Evolutionary conservation across 2,329 filamentous ascomycete species (phyloP), one percentile per base, ranked within the genome.

Genomic region (Elsinoe australis): DNA sequence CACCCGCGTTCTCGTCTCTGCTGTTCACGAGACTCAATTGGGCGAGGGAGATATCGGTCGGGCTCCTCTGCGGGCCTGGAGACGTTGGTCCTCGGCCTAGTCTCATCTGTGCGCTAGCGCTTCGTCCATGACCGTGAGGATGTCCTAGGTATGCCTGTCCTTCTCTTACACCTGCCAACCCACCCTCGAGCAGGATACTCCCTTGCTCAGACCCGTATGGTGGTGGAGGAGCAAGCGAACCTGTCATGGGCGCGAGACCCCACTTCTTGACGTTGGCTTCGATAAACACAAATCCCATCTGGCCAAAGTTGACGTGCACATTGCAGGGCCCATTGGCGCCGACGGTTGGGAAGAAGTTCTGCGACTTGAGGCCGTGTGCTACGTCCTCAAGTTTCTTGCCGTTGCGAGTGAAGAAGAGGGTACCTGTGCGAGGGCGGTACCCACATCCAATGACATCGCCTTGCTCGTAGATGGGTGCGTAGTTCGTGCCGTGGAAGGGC

Each of bases 251-350:
- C 39, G 92, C 92, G 49, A 98, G 72, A 1, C 92, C 92, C 92
- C 92, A 98, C 73, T 96, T 98, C 79, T 98, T 98, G 52, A 98
- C 92, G 60, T 98, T 98, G 53, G 90, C 92, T 68, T 98, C 92
- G 58, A 98, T 96, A 62, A 96, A 98, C 41, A 98, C 92, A 62
- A 96, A 98, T 26, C 92, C 92, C 61, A 92, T 87, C 64, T 98
- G 92, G 5, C 92, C 92, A 64, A 98, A 94, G 65, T 98, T 98
- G 62, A 96, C 92, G 63, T 98, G 90, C 1, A 98, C 79, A 24
- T 83, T 83, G 59, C 87, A 89, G 12, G 92, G 92, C 0, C 92
- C 92, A 61, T 92, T 95, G 50, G 92, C 89, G 34, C 92, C 92
- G n/a, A 98, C 79, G 0, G 92, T 92, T 1, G 92, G 92, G 68